phyloP scores from a whole-genome alignment of 371 early-diverging fungal genomes.

The Mortierella sp. region DNA sequence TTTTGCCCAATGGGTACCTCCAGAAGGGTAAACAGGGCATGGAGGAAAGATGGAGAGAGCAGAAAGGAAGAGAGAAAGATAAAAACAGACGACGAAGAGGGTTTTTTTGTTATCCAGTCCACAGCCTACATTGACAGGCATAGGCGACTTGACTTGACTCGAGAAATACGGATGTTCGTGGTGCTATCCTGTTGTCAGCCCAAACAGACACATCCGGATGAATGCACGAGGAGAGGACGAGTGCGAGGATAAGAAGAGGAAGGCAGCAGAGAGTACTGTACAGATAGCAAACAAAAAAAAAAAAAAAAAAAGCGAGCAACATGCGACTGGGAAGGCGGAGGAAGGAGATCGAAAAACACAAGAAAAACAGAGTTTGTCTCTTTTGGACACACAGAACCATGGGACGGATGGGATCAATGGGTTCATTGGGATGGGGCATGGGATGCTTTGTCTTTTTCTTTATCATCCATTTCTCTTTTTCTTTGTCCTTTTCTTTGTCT shows the following conservation, averaged over 20 bases:
- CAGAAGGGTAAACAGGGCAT: background rate
- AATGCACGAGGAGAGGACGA: background rate
- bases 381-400: background rate
- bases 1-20: background rate
- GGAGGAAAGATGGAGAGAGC: background rate
- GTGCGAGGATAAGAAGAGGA: background rate
- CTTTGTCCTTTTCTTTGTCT: background rate
- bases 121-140: background rate
- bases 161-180: no score
- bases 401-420: background rate
- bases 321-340: background rate
- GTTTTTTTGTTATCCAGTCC: constrained; percentile 6
- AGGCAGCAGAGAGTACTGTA: background rate
- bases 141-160: no score
- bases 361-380: background rate
- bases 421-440: background rate
- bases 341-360: constrained; percentile 4
- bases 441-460: background rate
- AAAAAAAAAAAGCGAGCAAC: background rate
- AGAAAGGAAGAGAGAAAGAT: background rate
- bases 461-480: no score
- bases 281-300: background rate
- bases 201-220: background rate
- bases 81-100: background rate
- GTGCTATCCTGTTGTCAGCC: no score